phyloP scores from a whole-genome alignment of 2,329 filamentous ascomycete genomes.

The Zymoseptoria passerinii region DNA sequence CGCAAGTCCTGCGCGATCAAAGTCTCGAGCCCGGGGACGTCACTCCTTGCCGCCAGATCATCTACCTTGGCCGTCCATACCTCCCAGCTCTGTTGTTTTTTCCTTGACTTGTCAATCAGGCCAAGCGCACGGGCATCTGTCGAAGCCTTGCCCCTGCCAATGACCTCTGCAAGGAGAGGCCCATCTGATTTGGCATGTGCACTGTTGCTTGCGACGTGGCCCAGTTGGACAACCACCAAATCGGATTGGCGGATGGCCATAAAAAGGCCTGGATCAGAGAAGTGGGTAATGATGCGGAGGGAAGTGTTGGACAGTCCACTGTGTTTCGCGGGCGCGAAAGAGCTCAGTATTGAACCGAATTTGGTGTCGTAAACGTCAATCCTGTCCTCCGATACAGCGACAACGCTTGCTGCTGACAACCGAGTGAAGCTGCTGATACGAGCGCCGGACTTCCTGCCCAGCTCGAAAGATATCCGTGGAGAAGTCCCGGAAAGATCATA shows the following conservation, averaged over 20 bases:
- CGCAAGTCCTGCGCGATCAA: slow-evolving; percentile 18
- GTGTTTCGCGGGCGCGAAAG: slow-evolving; percentile 26
- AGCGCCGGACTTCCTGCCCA: slow-evolving; percentile 39
- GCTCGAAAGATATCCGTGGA: slow-evolving; percentile 48
- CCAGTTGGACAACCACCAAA: slow-evolving; percentile 57
- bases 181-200: slow-evolving; percentile 32
- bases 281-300: slow-evolving; percentile 39
- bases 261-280: slow-evolving; percentile 57
- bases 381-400: slow-evolving; percentile 50
- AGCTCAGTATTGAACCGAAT: slow-evolving; percentile 47
- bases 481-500: slow-evolving; percentile 57
- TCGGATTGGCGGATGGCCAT: slow-evolving; percentile 56
- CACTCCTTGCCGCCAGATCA: slow-evolving; percentile 12
- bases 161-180: slow-evolving; percentile 63
- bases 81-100: slow-evolving; percentile 17
- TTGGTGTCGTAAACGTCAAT: slow-evolving; percentile 62
- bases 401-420: slow-evolving; percentile 57
- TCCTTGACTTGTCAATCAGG: slow-evolving; percentile 8
- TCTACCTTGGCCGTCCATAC: slow-evolving; percentile 25
- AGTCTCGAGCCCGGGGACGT: slow-evolving; percentile 22
- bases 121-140: slow-evolving; percentile 4
- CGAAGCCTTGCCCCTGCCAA: slow-evolving; percentile 52
- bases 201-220: slow-evolving; percentile 22
- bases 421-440: slow-evolving; percentile 54
- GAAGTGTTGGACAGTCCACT: not conserved